Evolutionary conservation across 2,329 filamentous ascomycete genomes (phyloP).

Genomic region (Claviceps arundinis): DNA sequence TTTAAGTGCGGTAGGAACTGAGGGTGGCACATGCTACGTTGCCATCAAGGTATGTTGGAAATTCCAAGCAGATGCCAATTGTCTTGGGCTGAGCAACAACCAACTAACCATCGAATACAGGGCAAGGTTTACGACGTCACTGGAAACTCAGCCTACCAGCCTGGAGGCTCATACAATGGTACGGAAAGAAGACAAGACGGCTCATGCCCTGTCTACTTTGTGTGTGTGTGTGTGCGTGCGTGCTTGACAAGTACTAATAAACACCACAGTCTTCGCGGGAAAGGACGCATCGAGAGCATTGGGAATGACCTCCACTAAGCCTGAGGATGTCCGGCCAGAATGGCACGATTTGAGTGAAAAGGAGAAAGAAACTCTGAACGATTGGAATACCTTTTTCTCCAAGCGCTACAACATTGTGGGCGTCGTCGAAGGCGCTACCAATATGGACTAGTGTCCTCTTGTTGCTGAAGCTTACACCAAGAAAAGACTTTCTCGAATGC

Average conservation of each 20-base stretch:
- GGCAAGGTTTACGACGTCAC: constrained; percentile 91
- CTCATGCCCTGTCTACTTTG: too few species aligned
- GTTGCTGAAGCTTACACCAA: not conserved
- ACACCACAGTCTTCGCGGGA: constrained; percentile 68
- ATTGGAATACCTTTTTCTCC: constrained; percentile 93
- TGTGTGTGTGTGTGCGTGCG: too few species aligned
- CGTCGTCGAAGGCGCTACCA: constrained; percentile 46
- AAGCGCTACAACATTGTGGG: constrained; percentile 93
- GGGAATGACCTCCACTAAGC: constrained; percentile 72
- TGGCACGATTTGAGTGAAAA: constrained; percentile 77
- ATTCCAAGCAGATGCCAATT: not conserved
- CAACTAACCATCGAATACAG: constrained; percentile 27
- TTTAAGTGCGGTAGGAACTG: constrained; percentile 34
- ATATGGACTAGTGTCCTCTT: constrained; percentile 26
- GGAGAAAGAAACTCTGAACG: constrained; percentile 70
- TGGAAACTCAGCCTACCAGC: constrained; percentile 74
- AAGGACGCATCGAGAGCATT: constrained; percentile 92
- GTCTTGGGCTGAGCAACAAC: not conserved
- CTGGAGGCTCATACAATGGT: constrained; percentile 79
- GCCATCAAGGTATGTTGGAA: constrained; percentile 50
- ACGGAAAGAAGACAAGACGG: constrained; percentile 21
- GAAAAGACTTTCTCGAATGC: not conserved
- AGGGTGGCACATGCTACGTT: constrained; percentile 53
- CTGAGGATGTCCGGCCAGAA: constrained; percentile 68
- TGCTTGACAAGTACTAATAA: not conserved